These are phyloP conservation scores for Diutina scorzettiae DNA, from an alignment of 1,139 yeast species.

Conservation along the genomic window DNA sequence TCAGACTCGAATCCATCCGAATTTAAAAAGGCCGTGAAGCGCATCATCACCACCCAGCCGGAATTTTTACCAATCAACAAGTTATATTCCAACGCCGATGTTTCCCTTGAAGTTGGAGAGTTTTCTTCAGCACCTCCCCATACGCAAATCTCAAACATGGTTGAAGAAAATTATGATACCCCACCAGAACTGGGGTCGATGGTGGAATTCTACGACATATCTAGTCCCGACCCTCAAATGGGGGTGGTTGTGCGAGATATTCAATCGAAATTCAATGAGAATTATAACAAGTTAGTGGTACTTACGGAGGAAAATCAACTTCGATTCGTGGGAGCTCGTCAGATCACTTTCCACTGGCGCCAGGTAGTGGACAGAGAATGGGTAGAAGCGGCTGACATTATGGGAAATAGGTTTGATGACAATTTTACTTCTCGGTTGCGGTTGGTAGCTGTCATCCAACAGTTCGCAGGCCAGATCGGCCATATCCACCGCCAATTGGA, in stretches of 20 bases:
- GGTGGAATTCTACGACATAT: conserved; percentile 17
- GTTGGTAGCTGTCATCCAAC: conserved; percentile 13
- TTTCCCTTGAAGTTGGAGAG: conserved; percentile 7
- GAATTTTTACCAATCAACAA: conserved; percentile 8
- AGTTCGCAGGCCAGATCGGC: conserved; percentile 11
- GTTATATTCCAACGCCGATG: conserved; percentile 10
- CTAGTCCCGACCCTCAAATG: conserved; percentile 9
- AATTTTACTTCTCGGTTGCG: conserved; percentile 11
- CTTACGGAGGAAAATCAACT: conserved; percentile 22
- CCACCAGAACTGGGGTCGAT: conserved; percentile 23
- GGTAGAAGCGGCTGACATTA: conserved; percentile 11
- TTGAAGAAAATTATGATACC: conserved; percentile 12
- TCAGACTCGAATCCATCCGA: neutral
- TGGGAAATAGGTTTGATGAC: conserved; percentile 16
- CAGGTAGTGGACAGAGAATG: conserved; percentile 16
- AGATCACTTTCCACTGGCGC: conserved; percentile 19
- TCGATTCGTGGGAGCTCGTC: conserved; percentile 15
- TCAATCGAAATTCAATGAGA: conserved; percentile 21
- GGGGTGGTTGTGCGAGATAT: conserved; percentile 25
- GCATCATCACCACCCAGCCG: neutral
- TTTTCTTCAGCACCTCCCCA: neutral
- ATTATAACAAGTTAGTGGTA: conserved; percentile 21
- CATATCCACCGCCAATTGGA: conserved; percentile 8
- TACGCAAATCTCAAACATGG: conserved; percentile 9
- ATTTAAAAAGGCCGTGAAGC: neutral